Evolutionary conservation across 2,329 filamentous ascomycete genomes (phyloP).

Genomic region (Fusarium papillatum): DNA sequence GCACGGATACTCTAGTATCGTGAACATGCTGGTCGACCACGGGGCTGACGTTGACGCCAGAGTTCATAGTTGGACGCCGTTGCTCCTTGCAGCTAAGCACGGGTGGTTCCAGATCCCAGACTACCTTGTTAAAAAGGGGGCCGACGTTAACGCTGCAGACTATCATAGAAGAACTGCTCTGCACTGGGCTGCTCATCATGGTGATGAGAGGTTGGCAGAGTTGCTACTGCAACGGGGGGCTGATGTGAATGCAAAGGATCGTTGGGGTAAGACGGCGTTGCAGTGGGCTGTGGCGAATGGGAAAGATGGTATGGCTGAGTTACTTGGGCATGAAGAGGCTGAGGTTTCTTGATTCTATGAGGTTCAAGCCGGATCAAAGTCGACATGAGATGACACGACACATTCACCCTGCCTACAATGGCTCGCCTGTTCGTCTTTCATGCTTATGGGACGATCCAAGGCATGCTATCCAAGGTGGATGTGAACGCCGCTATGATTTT

Average conservation of each 20-base stretch:
- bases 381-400: not conserved
- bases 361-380: not conserved
- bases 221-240: constrained; percentile 1
- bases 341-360: not conserved
- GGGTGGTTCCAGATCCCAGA: constrained; percentile 4
- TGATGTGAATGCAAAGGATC: constrained; percentile 5
- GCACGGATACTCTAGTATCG: constrained; percentile 7
- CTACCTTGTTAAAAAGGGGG: constrained; percentile 11
- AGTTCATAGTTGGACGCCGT: constrained; percentile 19
- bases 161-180: constrained; percentile 22
- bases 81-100: constrained; percentile 21
- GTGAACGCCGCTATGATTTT: not conserved
- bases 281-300: not conserved
- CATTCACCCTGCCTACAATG: not conserved
- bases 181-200: constrained; percentile 18
- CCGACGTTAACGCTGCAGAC: constrained; percentile 19
- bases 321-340: not conserved
- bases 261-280: constrained; percentile 6
- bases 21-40: constrained; percentile 5
- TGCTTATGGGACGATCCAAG: not conserved
- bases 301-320: not conserved
- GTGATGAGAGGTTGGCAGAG: not conserved
- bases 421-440: not conserved
- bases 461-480: not conserved
- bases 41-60: constrained; percentile 10